Base-by-base conservation (phyloP, 2,329 filamentous ascomycete genomes). In the Aspergillus fumigatus region DNA sequence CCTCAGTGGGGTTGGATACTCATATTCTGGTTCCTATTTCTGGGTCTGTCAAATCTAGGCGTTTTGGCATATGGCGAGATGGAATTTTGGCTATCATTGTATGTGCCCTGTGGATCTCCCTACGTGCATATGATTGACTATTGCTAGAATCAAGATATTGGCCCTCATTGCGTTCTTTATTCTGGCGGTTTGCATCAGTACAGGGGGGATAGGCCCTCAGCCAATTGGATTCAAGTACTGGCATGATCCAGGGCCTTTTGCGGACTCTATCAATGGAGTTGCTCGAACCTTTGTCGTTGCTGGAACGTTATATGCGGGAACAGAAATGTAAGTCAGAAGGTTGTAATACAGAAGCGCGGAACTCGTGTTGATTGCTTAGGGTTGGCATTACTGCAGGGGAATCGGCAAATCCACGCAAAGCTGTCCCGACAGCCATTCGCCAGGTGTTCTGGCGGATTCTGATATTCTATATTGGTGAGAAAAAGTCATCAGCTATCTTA, bases 401-500 rank as follows among this genome's bases (percentile, higher is more conserved):
- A 52, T 71, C 70, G 0, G 56, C 66, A 8, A 80, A 81, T 58
- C 79, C 79, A 0, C 65, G 70, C 23, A 71, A 71, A 32, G 78
- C 77, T 4, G 77, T 80, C 2, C 79, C 79, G 0, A 66, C 70
- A 14, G 77, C 75, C n/a, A 74, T 75, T 48, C 61, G 65, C 25
- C 73, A 76, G 55, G 72, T 75, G 3, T 73, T 76, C 43, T 75
- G 71, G 72, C 73, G 74, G 35, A 76, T 75, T 45, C 55, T 76
- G 9, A 74, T 88, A 40, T 83, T 87, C 56, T 85, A 88, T 51
- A 86, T 90, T 79, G 70, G 70, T 69, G 57, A 51, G 62, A 53
- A 23, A 23, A 25, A 14, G 43, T 7, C 6, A 14, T 5, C 23
- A 11, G 14, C 38, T n/a, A 25, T 3, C 11, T 29, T 6, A 2